A percentile compares a stretch with the other conserved stretches of the same genome.
Evolutionary conservation across 768 basidiomycete genomes (phyloP).

Genomic region (Dictyophora rubrovolvata): DNA sequence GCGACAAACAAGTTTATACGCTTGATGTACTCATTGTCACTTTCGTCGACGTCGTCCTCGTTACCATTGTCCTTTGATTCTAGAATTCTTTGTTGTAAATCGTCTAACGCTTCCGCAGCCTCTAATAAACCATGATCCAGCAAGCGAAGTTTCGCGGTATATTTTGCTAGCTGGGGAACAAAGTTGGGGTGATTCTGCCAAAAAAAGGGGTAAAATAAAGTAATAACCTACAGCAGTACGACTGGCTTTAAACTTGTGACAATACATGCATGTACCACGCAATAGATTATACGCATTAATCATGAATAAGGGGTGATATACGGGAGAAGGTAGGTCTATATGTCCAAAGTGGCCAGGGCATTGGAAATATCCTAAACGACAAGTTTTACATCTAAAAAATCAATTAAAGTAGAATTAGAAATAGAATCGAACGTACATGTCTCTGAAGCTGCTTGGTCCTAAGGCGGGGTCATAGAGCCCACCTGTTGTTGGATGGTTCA

Average conservation of each 20-base stretch:
- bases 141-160: constrained; percentile 74
- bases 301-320: constrained; percentile 96
- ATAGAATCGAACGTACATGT: constrained; percentile 59
- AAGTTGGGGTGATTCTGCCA: not conserved
- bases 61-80: constrained; percentile 24
- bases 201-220: constrained; percentile 10
- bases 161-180: constrained; percentile 59
- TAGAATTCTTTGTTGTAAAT: constrained; percentile 38
- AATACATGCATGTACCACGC: constrained; percentile 84
- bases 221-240: constrained; percentile 49
- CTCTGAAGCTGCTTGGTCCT: constrained; percentile 79
- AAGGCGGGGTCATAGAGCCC: constrained; percentile 94
- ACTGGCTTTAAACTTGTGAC: constrained; percentile 81
- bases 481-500: constrained; percentile 83
- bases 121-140: constrained; percentile 84
- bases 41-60: constrained; percentile 30
- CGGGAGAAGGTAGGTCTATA: constrained; percentile 89
- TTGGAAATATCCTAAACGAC: constrained; percentile 82
- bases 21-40: constrained; percentile 47
- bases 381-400: constrained; percentile 75
- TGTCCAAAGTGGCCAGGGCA: constrained; percentile 99
- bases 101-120: constrained; percentile 68
- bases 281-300: constrained; percentile 79
- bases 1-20: constrained; percentile 59
- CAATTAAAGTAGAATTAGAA: not conserved